Percentiles rank a stretch among this genome's conserved stretches.
Evolutionary conservation across 257 asterid genomes (phyloP).

Genomic region (Schizonepeta tenuifolia): DNA sequence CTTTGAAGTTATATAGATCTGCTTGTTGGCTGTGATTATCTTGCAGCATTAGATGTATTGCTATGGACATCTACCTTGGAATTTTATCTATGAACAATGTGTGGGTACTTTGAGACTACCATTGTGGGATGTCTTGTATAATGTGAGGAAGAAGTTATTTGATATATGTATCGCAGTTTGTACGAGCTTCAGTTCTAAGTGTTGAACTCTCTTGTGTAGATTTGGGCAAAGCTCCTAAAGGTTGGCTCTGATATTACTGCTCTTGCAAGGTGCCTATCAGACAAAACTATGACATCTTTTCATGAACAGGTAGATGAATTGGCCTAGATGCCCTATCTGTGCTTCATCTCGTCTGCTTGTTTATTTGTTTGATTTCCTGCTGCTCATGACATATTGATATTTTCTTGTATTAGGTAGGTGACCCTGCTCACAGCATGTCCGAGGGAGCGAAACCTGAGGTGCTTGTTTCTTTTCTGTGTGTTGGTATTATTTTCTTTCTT

Average conservation of each 20-base stretch:
- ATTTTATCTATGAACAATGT: background rate
- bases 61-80: background rate
- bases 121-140: slow-evolving; percentile 6
- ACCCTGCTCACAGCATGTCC: slow-evolving; percentile 41
- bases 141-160: slow-evolving; percentile 15
- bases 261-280: slow-evolving; percentile 67
- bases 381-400: background rate
- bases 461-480: slow-evolving; percentile 5
- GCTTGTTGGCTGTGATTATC: slow-evolving; percentile 15
- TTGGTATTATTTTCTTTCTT: background rate
- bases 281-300: slow-evolving; percentile 57
- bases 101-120: background rate
- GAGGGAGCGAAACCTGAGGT: slow-evolving; percentile 49
- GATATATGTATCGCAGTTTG: background rate
- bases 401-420: slow-evolving; percentile 44
- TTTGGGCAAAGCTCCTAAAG: slow-evolving; percentile 70
- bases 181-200: slow-evolving; percentile 15
- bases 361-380: slow-evolving; percentile 4
- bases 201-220: slow-evolving; percentile 42
- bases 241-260: slow-evolving; percentile 64
- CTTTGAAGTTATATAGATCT: slow-evolving; percentile 19
- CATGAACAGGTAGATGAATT: slow-evolving; percentile 61
- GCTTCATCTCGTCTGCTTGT: slow-evolving; percentile 5
- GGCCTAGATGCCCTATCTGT: slow-evolving; percentile 23
- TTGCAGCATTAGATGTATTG: background rate